Conservation (phyloP, 1,139 yeast genomes). For the Blastobotrys petasosporus region DNA sequence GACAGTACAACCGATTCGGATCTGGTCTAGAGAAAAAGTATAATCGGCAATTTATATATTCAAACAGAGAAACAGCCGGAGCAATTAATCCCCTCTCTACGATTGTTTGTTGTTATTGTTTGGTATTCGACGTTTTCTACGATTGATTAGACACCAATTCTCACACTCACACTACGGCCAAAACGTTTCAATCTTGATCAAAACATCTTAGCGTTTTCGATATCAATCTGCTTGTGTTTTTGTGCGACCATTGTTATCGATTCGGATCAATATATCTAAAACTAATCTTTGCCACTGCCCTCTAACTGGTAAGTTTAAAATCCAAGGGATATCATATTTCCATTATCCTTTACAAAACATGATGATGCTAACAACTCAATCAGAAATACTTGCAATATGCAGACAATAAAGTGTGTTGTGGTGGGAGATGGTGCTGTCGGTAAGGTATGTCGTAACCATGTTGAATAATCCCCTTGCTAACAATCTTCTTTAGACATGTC, state of each 20-base stretch:
- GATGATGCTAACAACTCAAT: conserved; percentile 32
- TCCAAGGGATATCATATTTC: conserved; percentile 28
- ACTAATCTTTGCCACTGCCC: not conserved
- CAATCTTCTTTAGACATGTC: conserved; percentile 50
- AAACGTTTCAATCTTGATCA: conserved; percentile 3
- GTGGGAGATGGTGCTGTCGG: conserved; percentile 99
- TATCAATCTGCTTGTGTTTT: not conserved
- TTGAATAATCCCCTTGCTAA: not conserved
- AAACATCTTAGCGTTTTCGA: not conserved
- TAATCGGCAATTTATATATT: no score
- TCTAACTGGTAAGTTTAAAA: not conserved
- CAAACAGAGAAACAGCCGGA: not conserved
- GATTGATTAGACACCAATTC: no score
- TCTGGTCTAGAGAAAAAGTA: no score
- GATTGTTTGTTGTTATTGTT: no score
- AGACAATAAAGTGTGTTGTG: conserved; percentile 90
- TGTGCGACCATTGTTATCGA: no score
- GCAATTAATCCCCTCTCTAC: not conserved
- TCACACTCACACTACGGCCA: not conserved
- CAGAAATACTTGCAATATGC: conserved; percentile 41
- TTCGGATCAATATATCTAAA: no score
- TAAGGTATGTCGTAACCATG: conserved; percentile 38
- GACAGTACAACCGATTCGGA: no score
- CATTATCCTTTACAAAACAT: no score
- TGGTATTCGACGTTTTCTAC: no score